Base-by-base conservation (phyloP, 2,329 filamentous ascomycete genomes). In the Pseudocercospora musae region DNA sequence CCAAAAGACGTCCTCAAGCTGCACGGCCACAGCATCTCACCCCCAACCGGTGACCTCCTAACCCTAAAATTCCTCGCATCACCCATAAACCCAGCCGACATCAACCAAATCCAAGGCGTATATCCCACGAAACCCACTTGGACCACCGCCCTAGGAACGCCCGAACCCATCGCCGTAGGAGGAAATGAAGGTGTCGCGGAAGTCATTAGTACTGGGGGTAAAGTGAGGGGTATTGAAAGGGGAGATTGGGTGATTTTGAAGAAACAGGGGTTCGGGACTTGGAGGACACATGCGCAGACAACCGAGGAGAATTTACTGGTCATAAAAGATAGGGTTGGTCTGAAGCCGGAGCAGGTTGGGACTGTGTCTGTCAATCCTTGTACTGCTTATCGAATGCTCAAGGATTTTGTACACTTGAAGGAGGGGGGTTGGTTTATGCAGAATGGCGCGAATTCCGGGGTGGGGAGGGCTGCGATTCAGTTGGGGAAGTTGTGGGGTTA, bases 221-320 rank as follows among this genome's bases (percentile, higher is more conserved):
- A 79, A 31, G 84, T 84, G 21, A 85, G 84, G 68, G 84, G 82
- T 10, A 79, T 96, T 23, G 73, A 81, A 21, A 88, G 85, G 69
- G 95, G 94, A 62, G 94, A 99, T 75, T 98, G 95, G 93, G 94
- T 96, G 8, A 90, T 98, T 65, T 94, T 96, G 77, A 89, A 89
- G 60, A 80, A 81, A 54, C 90, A 91, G 0, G 89, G 90, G 5
- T 91, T 96, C 74, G 95, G 95, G 37, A 98, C 95, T 11, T 98
- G 95, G 92, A 85, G 95, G 64, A 99, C 95, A 2, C 94, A 99
- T 74, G 90, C 90, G 18, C 84, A 92, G 50, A 86, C 87, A 2
- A 73, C 72, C 2, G 80, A 83, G 57, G 81, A 80, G 4, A 78
- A 86, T 56, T 76, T 96, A 4, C 80, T 95, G 59, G 87, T 84